Evolutionary conservation across 148 eudicot genomes (phyloP), one percentile per base, ranked within the genome.

Genomic region (Vaccinium macrocarpon): DNA sequence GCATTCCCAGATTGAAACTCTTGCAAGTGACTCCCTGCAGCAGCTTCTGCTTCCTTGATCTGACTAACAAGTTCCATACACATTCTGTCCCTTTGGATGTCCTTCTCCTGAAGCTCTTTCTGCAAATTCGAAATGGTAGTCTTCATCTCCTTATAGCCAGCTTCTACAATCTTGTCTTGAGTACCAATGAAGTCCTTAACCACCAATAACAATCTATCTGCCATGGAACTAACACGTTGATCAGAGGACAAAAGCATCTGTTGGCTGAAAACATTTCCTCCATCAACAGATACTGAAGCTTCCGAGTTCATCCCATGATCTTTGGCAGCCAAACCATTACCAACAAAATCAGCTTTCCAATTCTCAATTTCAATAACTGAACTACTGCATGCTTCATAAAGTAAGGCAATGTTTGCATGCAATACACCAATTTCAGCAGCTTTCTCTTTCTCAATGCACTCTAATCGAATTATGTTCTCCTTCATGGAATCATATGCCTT

Each of bases 101-200:
- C 98, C 87, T 94, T 96, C 88, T 96, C 97, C 85, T 92, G 97
- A 56, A 96, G 93, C 79, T 93, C 97, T 86, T 88, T 94, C 88
- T 94, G 98, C 88, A 96, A 87, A 79, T 89, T 90, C 11, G 86
- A 81, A 61, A 94, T 86, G 50, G 90, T 83, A 86, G 81, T 70
- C 82, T 93, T 94, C 93, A 93, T 81, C 85, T 96, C 99, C 86
- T 87, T 91, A 59, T 81, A 89, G 77, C 84, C 86, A 61, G 85
- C 88, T 87, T 91, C 97, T 77, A 91, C 32, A 78, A 81, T 82
- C 76, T 91, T 86, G 59, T 83, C 82, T 82, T 88, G 90, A 53
- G 83, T 78, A 82, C 86, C 55, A 73, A 84, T 83, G 62, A 87
- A 84, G 78, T 91, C 93, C 85, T 90, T 91, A 53, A 93, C 91